Evolutionary conservation across 345 rosid species (phyloP), one percentile per base, ranked within the genome.

Genomic region (Streptanthus diversifolius): DNA sequence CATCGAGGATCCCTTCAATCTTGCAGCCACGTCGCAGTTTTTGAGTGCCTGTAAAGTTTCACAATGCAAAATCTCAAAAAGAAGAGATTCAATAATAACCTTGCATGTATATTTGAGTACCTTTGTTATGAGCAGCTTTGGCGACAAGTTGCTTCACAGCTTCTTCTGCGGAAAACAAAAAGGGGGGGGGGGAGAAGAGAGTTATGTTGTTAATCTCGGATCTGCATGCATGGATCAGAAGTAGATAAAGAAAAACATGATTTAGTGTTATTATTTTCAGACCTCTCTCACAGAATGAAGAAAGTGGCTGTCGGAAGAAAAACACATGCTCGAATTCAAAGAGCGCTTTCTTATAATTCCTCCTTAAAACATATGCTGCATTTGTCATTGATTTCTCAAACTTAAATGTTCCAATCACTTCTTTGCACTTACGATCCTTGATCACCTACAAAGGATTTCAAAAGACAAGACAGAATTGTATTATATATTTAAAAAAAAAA

Each of bases 291-390:
- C 2, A 8, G 21, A 57, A 64, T 25, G 59, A 72, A 64, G 63
- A 71, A 80, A 87, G 81, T 29, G 83, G 79, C 12, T 69, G 43
- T 36, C 47, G 82, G 58, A 66, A 90, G 84, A 18, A 88, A 63
- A 81, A 90, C 61, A 80, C 83, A 80, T 88, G 96, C 85, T 92
- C 98, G n/a, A 88, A 88, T 62, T 84, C 84, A 79, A 87, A 84
- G 53, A 92, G 88, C 51, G 85, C 45, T 7, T 86, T 76, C 48
- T 76, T 72, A 66, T 92, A 92, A 73, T 80, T 79, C 81, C 81
- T 90, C 81, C 85, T 81, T 14, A 92, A 58, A 41, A 86, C 86
- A 79, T 80, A 81, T 32, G 93, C 85, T 9, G 87, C 93, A 80
- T 93, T 92, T 12, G 95, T 90, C 51, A 87, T 76, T n/a, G 90